Conservation (phyloP, 768 basidiomycete genomes). For the Macrolepiota albuminosa region DNA sequence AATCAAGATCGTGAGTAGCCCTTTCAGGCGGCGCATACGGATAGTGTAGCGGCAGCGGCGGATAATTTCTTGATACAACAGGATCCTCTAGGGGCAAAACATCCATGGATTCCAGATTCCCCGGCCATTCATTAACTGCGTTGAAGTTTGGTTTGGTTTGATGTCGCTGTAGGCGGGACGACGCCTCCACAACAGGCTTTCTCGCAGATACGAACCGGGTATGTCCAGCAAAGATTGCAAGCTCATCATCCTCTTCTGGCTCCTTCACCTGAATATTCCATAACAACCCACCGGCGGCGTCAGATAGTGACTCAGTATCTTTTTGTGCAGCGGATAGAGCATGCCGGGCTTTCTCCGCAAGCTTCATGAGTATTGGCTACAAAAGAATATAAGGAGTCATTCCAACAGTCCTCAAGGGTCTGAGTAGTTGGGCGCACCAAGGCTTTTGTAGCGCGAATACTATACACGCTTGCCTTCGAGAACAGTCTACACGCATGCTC, state of each 20-base stretch:
- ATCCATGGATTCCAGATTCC: neutral
- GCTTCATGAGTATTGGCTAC: slow-evolving; percentile 55
- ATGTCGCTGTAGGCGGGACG: neutral
- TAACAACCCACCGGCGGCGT: slow-evolving; percentile 33
- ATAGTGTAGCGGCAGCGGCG: slow-evolving; percentile 6
- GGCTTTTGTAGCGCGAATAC: slow-evolving; percentile 60
- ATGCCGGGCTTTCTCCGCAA: slow-evolving; percentile 63
- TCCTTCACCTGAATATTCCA: slow-evolving; percentile 50
- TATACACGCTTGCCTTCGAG: slow-evolving; percentile 51
- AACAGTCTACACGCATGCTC: slow-evolving; percentile 67
- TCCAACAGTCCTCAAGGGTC: neutral
- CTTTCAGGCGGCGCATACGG: slow-evolving; percentile 17
- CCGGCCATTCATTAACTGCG: slow-evolving; percentile 3
- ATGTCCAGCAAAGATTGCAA: slow-evolving; percentile 66
- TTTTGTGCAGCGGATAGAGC: slow-evolving; percentile 42
- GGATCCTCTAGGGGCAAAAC: neutral
- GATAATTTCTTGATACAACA: neutral
- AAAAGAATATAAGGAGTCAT: neutral
- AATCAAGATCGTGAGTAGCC: slow-evolving; percentile 8
- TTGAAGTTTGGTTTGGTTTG: neutral
- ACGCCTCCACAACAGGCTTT: slow-evolving; percentile 14
- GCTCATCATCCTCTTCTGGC: slow-evolving; percentile 57
- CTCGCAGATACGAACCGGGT: slow-evolving; percentile 55
- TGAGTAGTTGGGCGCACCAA: slow-evolving; percentile 37
- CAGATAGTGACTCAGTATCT: slow-evolving; percentile 25